phyloP scores from a whole-genome alignment of 1,139 yeast species.

The Suhomyces choctaworum region DNA sequence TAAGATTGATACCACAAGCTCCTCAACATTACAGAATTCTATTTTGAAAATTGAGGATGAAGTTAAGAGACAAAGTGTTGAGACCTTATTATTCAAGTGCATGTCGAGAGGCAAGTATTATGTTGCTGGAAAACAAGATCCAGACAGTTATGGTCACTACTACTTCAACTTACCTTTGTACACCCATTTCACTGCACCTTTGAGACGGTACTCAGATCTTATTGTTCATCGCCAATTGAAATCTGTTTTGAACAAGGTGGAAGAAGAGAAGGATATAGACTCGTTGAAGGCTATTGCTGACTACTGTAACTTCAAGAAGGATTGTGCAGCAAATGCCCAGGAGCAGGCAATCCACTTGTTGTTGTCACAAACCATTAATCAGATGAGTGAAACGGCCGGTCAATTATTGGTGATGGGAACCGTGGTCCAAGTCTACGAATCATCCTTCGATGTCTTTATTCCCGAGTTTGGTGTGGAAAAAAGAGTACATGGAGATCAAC shows the following conservation, averaged over 20 bases:
- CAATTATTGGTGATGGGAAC: constrained; percentile 84
- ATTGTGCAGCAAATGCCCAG: constrained; percentile 90
- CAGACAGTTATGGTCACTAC: constrained; percentile 77
- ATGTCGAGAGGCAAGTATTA: constrained; percentile 84
- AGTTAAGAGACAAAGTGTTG: constrained; percentile 70
- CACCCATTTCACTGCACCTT: constrained; percentile 92
- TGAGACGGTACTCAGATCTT: constrained; percentile 88
- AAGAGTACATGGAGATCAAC: constrained; percentile 96
- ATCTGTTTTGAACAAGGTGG: constrained; percentile 47
- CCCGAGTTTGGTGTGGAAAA: constrained; percentile 97
- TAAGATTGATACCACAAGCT: constrained; percentile 69
- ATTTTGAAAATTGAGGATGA: constrained; percentile 65
- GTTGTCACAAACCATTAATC: constrained; percentile 81
- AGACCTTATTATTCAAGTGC: constrained; percentile 77
- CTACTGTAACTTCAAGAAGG: constrained; percentile 92
- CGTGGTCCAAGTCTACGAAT: constrained; percentile 90
- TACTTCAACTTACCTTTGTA: constrained; percentile 80
- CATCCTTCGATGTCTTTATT: constrained; percentile 89
- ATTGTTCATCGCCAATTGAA: constrained; percentile 92
- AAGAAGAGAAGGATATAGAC: constrained; percentile 57
- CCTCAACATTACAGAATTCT: constrained; percentile 73
- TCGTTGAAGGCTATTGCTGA: constrained; percentile 80
- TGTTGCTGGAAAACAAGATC: constrained; percentile 84
- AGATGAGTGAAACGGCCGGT: constrained; percentile 72
- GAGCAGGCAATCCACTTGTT: constrained; percentile 90